These are phyloP conservation scores for Plasmodium fragile DNA, from an alignment of 169 alveolate species.

Conservation along the genomic window DNA sequence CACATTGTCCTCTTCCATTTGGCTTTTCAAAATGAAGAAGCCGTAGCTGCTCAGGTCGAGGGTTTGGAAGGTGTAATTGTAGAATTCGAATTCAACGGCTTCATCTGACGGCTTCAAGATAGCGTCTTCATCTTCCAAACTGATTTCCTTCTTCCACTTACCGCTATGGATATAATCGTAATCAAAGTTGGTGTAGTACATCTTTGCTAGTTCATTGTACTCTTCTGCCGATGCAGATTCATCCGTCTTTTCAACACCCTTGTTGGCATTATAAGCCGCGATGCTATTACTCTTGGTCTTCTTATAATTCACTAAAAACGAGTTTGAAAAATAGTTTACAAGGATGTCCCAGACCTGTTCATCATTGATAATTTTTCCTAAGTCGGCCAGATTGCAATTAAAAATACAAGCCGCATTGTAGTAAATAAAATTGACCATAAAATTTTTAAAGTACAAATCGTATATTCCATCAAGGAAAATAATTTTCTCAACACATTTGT, in stretches of 20 bases:
- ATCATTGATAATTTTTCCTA: constrained; percentile 65
- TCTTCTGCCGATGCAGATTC: background rate
- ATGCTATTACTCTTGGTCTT: background rate
- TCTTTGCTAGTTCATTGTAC: constrained; percentile 20
- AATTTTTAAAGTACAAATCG: constrained; percentile 59
- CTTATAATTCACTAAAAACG: constrained; percentile 48
- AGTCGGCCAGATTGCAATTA: constrained; percentile 31
- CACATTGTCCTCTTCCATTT: constrained; percentile 54
- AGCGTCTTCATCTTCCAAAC: constrained; percentile 46
- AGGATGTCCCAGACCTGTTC: constrained; percentile 64
- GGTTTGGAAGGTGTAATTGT: constrained; percentile 63
- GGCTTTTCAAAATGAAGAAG: constrained; percentile 49
- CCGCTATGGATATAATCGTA: constrained; percentile 70
- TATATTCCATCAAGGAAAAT: constrained; percentile 54
- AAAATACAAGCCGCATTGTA: constrained; percentile 42
- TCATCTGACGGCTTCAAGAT: constrained; percentile 69
- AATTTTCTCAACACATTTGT: constrained; percentile 65
- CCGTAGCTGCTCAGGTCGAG: constrained; percentile 41
- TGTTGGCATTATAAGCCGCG: background rate
- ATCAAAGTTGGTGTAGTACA: constrained; percentile 32
- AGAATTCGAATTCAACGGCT: constrained; percentile 58
- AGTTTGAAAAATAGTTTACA: constrained; percentile 34
- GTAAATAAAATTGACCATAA: constrained; percentile 72
- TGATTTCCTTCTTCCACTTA: constrained; percentile 59
- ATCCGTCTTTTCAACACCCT: background rate